phyloP scores from a whole-genome alignment of 2,329 filamentous ascomycete genomes.

The Verticillium isaacii region DNA sequence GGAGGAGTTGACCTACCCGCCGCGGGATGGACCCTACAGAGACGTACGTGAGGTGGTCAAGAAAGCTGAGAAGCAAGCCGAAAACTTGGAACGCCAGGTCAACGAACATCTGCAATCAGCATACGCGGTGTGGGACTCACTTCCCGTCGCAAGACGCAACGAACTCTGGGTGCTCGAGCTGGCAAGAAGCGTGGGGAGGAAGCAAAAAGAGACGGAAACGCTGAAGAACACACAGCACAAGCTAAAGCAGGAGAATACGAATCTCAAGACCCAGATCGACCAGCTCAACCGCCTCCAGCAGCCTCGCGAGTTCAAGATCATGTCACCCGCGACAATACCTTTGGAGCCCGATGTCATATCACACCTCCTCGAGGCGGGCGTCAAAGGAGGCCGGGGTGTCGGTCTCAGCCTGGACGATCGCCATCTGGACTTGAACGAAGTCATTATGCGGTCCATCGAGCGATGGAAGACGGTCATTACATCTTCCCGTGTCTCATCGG shows the following conservation, averaged over 20 bases:
- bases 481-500: constrained; percentile 37
- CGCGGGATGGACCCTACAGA: constrained; percentile 30
- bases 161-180: constrained; percentile 60
- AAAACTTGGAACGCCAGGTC: constrained; percentile 63
- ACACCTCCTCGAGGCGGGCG: constrained; percentile 39
- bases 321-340: constrained; percentile 46
- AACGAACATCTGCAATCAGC: constrained; percentile 72
- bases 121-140: constrained; percentile 69
- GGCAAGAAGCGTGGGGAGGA: constrained; percentile 53
- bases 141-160: constrained; percentile 50
- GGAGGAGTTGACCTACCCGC: constrained; percentile 49
- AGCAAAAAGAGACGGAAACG: constrained; percentile 49
- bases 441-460: constrained; percentile 51
- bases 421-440: constrained; percentile 44
- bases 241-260: constrained; percentile 51
- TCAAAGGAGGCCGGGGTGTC: constrained; percentile 32
- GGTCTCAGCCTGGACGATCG: constrained; percentile 47
- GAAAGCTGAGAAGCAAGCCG: constrained; percentile 47
- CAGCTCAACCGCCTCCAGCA: constrained; percentile 55
- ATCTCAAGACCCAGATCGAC: constrained; percentile 54
- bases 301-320: constrained; percentile 52
- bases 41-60: constrained; percentile 42
- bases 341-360: constrained; percentile 44
- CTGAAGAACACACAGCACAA: constrained; percentile 45
- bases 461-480: constrained; percentile 58